phyloP scores from a whole-genome alignment of 2,329 filamentous ascomycete species.

The Fusarium irregulare region DNA sequence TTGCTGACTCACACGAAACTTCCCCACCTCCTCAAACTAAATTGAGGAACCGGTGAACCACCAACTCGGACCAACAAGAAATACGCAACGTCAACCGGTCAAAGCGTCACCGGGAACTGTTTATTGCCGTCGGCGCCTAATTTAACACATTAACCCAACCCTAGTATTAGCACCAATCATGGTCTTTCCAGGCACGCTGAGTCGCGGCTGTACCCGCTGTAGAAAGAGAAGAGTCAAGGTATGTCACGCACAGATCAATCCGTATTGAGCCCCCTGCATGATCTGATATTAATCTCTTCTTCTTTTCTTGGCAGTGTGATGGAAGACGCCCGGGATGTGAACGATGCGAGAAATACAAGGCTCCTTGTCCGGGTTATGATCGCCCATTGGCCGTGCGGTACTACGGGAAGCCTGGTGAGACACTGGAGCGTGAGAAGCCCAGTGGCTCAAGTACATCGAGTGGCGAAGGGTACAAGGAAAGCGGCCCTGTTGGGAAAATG shows the following conservation, averaged over 20 bases:
- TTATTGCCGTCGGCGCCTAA: neutral
- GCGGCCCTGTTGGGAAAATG: too few relatives aligned
- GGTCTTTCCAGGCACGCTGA: conserved; percentile 26
- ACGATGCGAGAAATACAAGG: conserved; percentile 24
- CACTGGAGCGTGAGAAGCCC: conserved; percentile 5
- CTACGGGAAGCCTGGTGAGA: conserved; percentile 14
- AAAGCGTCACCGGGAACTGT: neutral
- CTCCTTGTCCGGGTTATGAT: conserved; percentile 25
- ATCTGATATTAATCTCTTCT: neutral
- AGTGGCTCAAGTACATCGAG: neutral
- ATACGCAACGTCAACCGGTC: neutral
- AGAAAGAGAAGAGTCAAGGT: conserved; percentile 28
- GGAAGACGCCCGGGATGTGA: conserved; percentile 22
- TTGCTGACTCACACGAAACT: neutral
- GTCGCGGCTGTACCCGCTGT: conserved; percentile 24
- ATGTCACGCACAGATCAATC: neutral
- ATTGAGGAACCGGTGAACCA: neutral
- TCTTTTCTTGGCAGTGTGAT: conserved; percentile 14
- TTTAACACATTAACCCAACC: neutral
- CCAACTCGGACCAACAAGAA: neutral
- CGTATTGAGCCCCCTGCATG: neutral
- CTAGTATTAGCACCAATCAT: conserved; percentile 1
- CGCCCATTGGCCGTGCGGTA: conserved; percentile 21
- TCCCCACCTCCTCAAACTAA: neutral
- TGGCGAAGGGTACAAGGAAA: neutral